Conservation (phyloP, 2,329 filamentous ascomycete genomes). For the Massarina eburnea region DNA sequence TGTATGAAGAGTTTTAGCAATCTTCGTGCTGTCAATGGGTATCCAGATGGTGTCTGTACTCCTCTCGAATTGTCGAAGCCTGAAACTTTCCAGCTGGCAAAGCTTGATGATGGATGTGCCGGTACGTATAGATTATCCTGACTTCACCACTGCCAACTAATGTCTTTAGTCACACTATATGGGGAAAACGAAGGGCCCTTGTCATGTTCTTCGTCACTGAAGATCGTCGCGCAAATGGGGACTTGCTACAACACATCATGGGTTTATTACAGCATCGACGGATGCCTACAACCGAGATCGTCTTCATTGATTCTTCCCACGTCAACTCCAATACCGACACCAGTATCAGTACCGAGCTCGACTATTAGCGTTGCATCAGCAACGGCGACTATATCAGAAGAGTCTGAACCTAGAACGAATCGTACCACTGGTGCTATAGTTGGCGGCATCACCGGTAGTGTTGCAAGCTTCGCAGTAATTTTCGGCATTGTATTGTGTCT, state of each 20-base stretch:
- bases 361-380: conserved; percentile 4
- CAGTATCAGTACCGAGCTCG: conserved; percentile 2
- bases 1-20: conserved; percentile 14
- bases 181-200: conserved; percentile 14
- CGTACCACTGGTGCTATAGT: conserved; percentile 16
- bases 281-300: conserved; percentile 15
- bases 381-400: conserved; percentile 6
- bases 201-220: conserved; percentile 19
- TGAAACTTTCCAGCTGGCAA: conserved; percentile 26
- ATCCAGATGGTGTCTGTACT: conserved; percentile 16
- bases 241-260: conserved; percentile 31
- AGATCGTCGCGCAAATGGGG: conserved; percentile 21
- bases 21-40: conserved; percentile 17
- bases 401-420: neutral
- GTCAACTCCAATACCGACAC: neutral
- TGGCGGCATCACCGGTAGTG: conserved; percentile 17
- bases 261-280: conserved; percentile 32
- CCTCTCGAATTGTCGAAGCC: conserved; percentile 11
- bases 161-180: conserved; percentile 26
- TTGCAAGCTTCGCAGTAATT: conserved; percentile 14
- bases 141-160: neutral
- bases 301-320: conserved; percentile 9
- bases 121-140: conserved; percentile 13
- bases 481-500: conserved; percentile 14
- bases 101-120: conserved; percentile 26